Evolutionary conservation across 805 yeast species (phyloP).

Genomic region (Candida palmyrensis): DNA sequence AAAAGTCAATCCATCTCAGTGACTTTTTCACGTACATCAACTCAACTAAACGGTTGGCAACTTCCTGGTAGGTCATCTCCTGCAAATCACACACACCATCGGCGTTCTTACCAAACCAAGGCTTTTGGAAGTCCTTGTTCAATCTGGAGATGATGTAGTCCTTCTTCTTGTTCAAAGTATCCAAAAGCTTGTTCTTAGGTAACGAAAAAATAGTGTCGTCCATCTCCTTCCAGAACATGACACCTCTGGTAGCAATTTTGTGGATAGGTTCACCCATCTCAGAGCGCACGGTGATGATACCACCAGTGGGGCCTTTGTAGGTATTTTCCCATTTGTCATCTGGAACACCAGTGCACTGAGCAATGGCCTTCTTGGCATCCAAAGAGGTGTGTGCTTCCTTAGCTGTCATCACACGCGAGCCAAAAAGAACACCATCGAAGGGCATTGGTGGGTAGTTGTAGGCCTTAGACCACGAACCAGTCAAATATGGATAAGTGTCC

Average conservation of each 20-base stretch:
- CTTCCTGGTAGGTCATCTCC: constrained; percentile 94
- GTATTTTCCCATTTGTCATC: constrained; percentile 91
- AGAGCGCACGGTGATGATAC: constrained; percentile 90
- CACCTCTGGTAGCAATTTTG: constrained; percentile 97
- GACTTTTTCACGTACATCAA: constrained; percentile 80
- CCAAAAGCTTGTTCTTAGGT: constrained; percentile 84
- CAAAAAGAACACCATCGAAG: constrained; percentile 93
- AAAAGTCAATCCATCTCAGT: constrained; percentile 78
- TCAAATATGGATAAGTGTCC: constrained; percentile 94
- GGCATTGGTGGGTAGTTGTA: constrained; percentile 98
- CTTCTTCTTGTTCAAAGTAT: constrained; percentile 75
- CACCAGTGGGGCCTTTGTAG: constrained; percentile 94
- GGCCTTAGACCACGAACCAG: constrained; percentile 91
- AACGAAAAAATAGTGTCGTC: constrained; percentile 89
- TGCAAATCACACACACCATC: constrained; percentile 83
- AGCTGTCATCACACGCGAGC: constrained; percentile 96
- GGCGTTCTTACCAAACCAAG: constrained; percentile 88
- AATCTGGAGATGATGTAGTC: constrained; percentile 79
- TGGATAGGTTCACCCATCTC: constrained; percentile 99
- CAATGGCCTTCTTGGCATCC: constrained; percentile 91
- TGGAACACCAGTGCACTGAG: constrained; percentile 82
- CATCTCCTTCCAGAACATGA: constrained; percentile 93
- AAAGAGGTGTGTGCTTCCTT: constrained; percentile 93
- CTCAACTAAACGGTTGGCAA: constrained; percentile 81
- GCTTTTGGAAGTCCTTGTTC: constrained; percentile 95